Conservation (phyloP, 805 yeast species). For the Kazachstania bromeliacearum region DNA sequence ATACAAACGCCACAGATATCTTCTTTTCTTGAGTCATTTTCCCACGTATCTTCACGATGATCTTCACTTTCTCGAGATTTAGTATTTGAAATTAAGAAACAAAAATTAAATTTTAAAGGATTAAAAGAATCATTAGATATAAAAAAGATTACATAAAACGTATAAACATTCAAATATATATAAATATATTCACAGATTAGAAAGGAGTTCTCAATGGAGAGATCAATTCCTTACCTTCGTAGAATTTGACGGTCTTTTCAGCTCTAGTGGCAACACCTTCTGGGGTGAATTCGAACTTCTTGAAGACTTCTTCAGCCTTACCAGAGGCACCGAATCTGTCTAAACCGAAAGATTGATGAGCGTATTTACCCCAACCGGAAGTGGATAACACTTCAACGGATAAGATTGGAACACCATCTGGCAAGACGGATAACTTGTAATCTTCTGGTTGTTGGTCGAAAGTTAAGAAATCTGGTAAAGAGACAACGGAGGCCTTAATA, state of each 20-base stretch:
- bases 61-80: too few relatives aligned
- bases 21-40: constrained; percentile 11
- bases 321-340: constrained; percentile 97
- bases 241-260: constrained; percentile 65
- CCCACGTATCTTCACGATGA: too few relatives aligned
- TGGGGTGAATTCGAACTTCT: constrained; percentile 80
- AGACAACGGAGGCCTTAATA: constrained; percentile 71
- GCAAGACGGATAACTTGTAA: constrained; percentile 79
- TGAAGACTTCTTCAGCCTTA: constrained; percentile 72
- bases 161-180: too few relatives aligned
- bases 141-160: too few relatives aligned
- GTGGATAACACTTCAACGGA: constrained; percentile 92
- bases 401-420: constrained; percentile 87
- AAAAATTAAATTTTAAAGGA: too few relatives aligned
- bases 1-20: constrained; percentile 75
- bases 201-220: constrained; percentile 73
- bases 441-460: constrained; percentile 76
- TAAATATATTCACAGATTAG: too few relatives aligned
- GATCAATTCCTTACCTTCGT: constrained; percentile 60
- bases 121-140: too few relatives aligned
- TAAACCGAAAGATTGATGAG: constrained; percentile 94
- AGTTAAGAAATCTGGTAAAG: constrained; percentile 86
- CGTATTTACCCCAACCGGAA: constrained; percentile 86
- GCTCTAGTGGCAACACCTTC: constrained; percentile 90
- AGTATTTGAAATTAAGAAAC: too few relatives aligned